Base-by-base conservation (phyloP, 139 green algal genomes). In the Chloropicon primus region DNA sequence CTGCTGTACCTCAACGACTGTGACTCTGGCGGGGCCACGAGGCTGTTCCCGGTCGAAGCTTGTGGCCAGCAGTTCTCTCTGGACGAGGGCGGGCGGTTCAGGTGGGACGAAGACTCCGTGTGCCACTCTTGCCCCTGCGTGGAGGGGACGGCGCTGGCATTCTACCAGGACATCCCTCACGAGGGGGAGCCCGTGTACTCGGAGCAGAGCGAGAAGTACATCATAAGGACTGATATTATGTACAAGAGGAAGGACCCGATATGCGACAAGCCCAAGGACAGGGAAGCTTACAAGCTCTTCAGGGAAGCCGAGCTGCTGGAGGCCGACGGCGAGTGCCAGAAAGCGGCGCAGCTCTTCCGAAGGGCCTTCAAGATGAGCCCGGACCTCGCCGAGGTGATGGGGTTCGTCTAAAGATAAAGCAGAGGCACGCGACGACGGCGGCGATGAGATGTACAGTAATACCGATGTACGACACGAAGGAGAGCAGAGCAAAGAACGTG, bases 161-260 rank as follows among this genome's bases (percentile, higher is more conserved):
- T 84, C 74, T 41, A 41, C n/a, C 80, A 84, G 62, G 76, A 81
- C 25, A 78, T 75, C 21, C 27, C 28, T 27, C 80, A 84, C 73
- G 80, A 84, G 62, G 80, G 80, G 28, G 80, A 53, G 1, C 80
- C 80, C 0, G 80, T 84, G 1, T 75, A 72, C 2, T 62, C 41
- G 10, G 27, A 72, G n/a, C 72, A 72, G 22, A 17, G 23, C 23
- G 27, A 41, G 26, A 84, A 81, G 62, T 54, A 76, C 25, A 80
- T 84, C 72, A 84, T 84, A 23, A 27, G 80, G 26, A 84, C 80
- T 22, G 80, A 84, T 72, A 75, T 84, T 0, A 84, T 84, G 80
- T 84, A 81, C 73, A 23, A 29, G n/a, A 71, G 80, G n/a, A 22
- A 29, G 72, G 21, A 23, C 25, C 25, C 26, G 25, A 21, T 79